These are phyloP conservation scores for Cordia subcordata DNA, from an alignment of 257 asterid species.

Conservation along the genomic window DNA sequence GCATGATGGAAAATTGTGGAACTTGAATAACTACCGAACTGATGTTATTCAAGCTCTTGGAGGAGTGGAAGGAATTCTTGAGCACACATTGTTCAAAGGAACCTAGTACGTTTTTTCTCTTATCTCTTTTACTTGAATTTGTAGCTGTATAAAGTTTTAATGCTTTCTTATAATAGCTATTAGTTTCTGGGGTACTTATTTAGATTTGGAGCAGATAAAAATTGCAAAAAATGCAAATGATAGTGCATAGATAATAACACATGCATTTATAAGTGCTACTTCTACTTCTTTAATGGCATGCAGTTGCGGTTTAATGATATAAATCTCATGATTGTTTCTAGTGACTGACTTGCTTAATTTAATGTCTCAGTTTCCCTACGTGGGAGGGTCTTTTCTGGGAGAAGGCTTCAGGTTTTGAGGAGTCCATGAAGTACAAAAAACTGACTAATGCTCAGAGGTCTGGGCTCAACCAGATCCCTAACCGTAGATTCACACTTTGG, in stretches of 20 bases:
- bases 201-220: too few relatives aligned
- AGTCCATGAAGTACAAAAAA: conserved; percentile 98
- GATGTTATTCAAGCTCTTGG: conserved; percentile 99
- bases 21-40: conserved; percentile 95
- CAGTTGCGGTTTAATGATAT: not conserved
- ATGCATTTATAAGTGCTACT: not conserved
- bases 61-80: conserved; percentile 99
- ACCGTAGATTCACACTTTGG: conserved; percentile 96
- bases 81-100: conserved; percentile 94
- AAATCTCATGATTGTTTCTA: conserved; percentile 1
- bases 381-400: conserved; percentile 99
- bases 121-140: not conserved
- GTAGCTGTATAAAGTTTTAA: not conserved
- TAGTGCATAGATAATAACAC: too few relatives aligned
- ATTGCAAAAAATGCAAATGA: too few relatives aligned
- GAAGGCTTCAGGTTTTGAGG: conserved; percentile 99
- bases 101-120: conserved; percentile 76
- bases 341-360: conserved; percentile 13
- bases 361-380: conserved; percentile 81
- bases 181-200: not conserved
- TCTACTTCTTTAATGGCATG: too few relatives aligned
- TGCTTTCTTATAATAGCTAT: not conserved
- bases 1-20: conserved; percentile 97
- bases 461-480: conserved; percentile 97
- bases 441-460: conserved; percentile 97